Base-by-base conservation (phyloP, 352 stramenopile species). In the Globisporangium acanthophoron region DNA sequence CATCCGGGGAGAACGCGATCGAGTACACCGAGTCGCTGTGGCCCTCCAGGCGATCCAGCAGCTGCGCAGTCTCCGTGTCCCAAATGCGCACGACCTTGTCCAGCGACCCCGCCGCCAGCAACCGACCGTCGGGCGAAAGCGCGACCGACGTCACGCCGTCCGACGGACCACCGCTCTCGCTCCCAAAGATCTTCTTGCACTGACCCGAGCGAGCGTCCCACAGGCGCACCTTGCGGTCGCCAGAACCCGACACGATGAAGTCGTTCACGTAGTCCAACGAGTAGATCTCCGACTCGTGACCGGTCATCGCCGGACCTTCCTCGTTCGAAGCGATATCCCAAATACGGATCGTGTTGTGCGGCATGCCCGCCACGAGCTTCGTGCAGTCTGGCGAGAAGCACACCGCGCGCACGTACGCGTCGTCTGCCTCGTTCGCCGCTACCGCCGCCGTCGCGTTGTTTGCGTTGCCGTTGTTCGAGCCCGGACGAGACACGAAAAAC, bases 1-100 rank as follows among this genome's bases (percentile, higher is more conserved):
- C 85, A 56, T 94, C 85, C 1, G 85, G 85, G 0, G 85, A 94
- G 59, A 94, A 94, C 5, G 85, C 85, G 50, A 92, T 88, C 66
- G 85, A 92, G 72, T 92, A 94, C 40, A 94, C 85, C 44, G 85
- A 92, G 70, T 94, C 85, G 37, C 77, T 89, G 68, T 94, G 85
- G 60, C 82, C 85, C 54, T 92, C 82, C 52, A 94, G 65, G 15
- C 85, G 85, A 51, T 94, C 85, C 21, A 94, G 65, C 44, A 92
- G 61, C 69, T 92, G 82, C 37, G 79, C 72, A 12, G 85, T 85
- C 61, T 92, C 81, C 27, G 82, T 92, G 54, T 94, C 82, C 85
- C 85, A 94, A 64, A 94, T 88, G 43, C 85, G 78, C 52, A 92
- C 82, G 33, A 94, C 80, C 70, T 92, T 94, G 62, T 94, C 85